Conservation (phyloP, 192 early-diverging fungal species). For the Coemansia sp. region DNA sequence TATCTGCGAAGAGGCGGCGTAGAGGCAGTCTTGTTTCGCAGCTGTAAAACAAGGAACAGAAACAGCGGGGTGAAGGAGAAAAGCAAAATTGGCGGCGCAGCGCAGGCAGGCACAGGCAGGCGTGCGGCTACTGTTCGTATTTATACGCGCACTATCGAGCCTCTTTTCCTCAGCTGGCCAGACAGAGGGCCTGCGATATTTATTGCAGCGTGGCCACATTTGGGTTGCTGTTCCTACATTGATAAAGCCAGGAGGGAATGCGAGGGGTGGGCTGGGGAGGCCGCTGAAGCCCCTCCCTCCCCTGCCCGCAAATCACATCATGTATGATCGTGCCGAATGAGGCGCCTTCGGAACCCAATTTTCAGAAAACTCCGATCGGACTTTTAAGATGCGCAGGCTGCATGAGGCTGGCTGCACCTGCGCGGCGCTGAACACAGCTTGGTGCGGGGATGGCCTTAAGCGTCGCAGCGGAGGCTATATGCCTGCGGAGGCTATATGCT, state of each 20-base stretch:
- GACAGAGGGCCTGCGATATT: slow-evolving; percentile 33
- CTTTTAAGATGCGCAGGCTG: neutral
- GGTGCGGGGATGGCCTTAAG: neutral
- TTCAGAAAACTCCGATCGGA: slow-evolving; percentile 4
- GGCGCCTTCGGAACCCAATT: neutral
- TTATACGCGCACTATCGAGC: slow-evolving; percentile 15
- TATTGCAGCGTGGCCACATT: slow-evolving; percentile 53
- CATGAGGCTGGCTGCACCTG: neutral
- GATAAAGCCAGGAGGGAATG: slow-evolving; percentile 16
- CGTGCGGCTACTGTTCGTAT: slow-evolving; percentile 12
- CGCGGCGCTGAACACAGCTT: neutral
- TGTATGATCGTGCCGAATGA: slow-evolving; percentile 1
- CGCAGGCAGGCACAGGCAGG: slow-evolving; percentile 1
- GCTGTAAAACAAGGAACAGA: neutral
- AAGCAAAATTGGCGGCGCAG: slow-evolving; percentile 1
- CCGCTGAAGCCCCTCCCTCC: neutral
- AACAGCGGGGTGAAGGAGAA: neutral
- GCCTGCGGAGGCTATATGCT: too few species aligned
- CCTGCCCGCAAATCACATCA: neutral
- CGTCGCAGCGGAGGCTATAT: too few species aligned
- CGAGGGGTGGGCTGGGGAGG: slow-evolving; percentile 5
- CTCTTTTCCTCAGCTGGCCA: neutral
- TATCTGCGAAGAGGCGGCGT: neutral
- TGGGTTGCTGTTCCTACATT: slow-evolving; percentile 38
- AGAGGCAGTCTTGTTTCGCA: neutral